Base-by-base conservation (phyloP, 257 asterid genomes). In the Solanum stenotomum region DNA sequence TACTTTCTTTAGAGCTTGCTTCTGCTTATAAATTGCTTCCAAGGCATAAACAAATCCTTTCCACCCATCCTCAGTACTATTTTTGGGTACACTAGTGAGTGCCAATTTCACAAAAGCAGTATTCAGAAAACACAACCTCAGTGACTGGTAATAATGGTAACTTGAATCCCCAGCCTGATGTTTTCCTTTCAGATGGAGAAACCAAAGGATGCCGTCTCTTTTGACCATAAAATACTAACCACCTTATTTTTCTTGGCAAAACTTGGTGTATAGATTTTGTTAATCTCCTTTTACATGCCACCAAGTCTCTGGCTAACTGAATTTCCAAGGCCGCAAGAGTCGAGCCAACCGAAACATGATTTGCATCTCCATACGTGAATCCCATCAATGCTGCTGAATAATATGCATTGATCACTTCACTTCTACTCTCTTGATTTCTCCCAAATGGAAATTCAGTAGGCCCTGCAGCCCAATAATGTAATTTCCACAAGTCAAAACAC, bases 391-490 rank as follows among this genome's bases (percentile, higher is more conserved):
- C 97, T 18, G 98, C 98, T 27, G 99, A 95, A 78, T 96, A 96
- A 87, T 97, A 97, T 12, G 95, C 98, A 86, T 94, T 97, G 68
- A 97, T 90, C 2, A 98, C 99, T 92, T 97, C 99, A 7, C 99
- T 96, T 4, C 98, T 93, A 94, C 98, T 97, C 87, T 96, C 98
- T 71, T 97, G 98, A 85, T 97, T 95, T 63, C 98, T 92, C 6
- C 99, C 99, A 74, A 96, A 98, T 42, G 94, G 94, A 90, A 94
- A 95, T 75, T 95, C 99, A 0, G 96, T 95, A 52, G 96, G 81
- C 84, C 99, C 98, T 37, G 98, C 96, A 9, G 99, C 99, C 98
- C 98, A 95, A 87, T 96, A 97, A 94, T 96, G 99, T 88, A 96
- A 87, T 72, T 91, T 91, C 98, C 98, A 96, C 44, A 92, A 40